These are phyloP conservation scores for Candida palmyrensis DNA, from an alignment of 805 yeast species.

Conservation along the genomic window DNA sequence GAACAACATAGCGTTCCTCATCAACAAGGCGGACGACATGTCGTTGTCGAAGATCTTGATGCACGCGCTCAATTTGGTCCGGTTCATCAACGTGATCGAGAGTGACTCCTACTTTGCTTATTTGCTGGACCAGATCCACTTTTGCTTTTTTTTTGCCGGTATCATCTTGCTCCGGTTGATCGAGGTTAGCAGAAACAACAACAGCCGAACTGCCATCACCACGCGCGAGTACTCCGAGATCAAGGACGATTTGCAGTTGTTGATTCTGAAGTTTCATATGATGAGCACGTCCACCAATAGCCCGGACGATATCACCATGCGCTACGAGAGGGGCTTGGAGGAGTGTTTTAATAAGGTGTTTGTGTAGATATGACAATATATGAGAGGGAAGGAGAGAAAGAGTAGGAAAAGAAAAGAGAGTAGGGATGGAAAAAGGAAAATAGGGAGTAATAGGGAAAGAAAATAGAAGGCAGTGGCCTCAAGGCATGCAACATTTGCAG, in stretches of 20 bases:
- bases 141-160: conserved; percentile 42
- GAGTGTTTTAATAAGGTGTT: neutral
- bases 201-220: conserved; percentile 1
- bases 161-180: conserved; percentile 28
- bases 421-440: too few relatives aligned
- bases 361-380: too few relatives aligned
- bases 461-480: too few relatives aligned
- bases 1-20: conserved; percentile 17
- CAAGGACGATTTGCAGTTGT: conserved; percentile 1
- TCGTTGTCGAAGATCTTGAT: conserved; percentile 31
- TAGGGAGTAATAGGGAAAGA: too few relatives aligned
- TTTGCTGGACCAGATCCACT: conserved; percentile 66
- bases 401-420: too few relatives aligned
- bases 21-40: conserved; percentile 19
- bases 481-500: too few relatives aligned
- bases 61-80: conserved; percentile 39
- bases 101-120: conserved; percentile 59
- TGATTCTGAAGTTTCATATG: conserved; percentile 4
- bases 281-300: conserved; percentile 4
- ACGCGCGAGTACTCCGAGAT: neutral
- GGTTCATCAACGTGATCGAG: conserved; percentile 34
- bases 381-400: too few relatives aligned
- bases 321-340: conserved; percentile 1
- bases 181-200: conserved; percentile 1
- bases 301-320: conserved; percentile 1